Conservation (phyloP, 1,284 basidiomycete genomes). For the Ganoderma resinaceum region DNA sequence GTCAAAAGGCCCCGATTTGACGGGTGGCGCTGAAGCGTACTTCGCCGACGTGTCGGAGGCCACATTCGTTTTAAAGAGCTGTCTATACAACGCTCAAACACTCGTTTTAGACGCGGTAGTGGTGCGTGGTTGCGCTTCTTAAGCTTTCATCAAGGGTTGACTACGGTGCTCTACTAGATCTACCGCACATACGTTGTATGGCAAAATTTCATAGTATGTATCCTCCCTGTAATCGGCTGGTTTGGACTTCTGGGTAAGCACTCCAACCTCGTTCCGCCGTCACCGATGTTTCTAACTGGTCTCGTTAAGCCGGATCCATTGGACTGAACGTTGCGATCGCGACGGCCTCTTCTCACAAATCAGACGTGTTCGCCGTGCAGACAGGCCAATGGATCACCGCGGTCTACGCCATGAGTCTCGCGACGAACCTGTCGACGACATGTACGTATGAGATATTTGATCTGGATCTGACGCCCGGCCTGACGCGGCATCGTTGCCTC, state of each 20-base stretch:
- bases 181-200: constrained; percentile 36
- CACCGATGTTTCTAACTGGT: constrained; percentile 35
- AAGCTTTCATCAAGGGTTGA: constrained; percentile 15
- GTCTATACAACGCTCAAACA: constrained; percentile 30
- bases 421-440: constrained; percentile 41
- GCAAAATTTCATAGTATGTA: constrained; percentile 34
- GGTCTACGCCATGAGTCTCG: constrained; percentile 39
- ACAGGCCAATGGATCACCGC: constrained; percentile 41
- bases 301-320: constrained; percentile 28
- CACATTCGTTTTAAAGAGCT: constrained; percentile 26
- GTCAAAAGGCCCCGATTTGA: not conserved
- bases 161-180: constrained; percentile 9
- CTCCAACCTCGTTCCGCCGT: constrained; percentile 29
- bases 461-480: not conserved
- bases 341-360: constrained; percentile 26
- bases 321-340: constrained; percentile 27
- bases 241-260: constrained; percentile 31
- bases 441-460: constrained; percentile 27
- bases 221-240: constrained; percentile 34
- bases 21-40: constrained; percentile 25
- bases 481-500: not conserved
- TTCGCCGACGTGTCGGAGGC: constrained; percentile 38
- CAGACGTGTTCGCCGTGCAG: constrained; percentile 33
- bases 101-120: constrained; percentile 14
- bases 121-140: not conserved